phyloP scores from a whole-genome alignment of 768 basidiomycete species.

The Suillus decipiens region DNA sequence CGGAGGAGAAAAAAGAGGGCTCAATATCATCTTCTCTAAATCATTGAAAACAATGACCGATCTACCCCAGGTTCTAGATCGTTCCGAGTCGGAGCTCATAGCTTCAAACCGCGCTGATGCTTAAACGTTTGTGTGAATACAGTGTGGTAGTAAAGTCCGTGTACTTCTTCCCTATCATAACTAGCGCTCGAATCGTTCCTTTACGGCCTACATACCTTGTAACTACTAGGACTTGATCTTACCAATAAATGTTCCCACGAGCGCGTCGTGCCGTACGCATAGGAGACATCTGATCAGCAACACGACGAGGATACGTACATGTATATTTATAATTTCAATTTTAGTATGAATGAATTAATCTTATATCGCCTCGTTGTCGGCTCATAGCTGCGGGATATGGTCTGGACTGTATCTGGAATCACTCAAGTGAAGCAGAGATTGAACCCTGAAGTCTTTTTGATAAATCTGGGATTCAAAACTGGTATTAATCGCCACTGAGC shows the following conservation, averaged over 20 bases:
- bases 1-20: neutral
- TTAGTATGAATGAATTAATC: constrained; percentile 6
- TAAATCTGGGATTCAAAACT: neutral
- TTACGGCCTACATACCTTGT: no score
- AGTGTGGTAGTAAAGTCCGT: neutral
- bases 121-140: constrained; percentile 1
- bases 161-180: neutral
- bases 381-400: neutral
- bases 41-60: neutral
- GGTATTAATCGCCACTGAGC: neutral
- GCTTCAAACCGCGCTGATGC: neutral
- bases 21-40: neutral
- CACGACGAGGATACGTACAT: neutral
- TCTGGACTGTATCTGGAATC: neutral
- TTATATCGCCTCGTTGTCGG: neutral
- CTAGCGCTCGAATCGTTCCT: neutral
- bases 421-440: no score
- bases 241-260: constrained; percentile 3
- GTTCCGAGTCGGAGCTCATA: no score
- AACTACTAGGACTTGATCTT: no score
- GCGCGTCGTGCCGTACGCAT: neutral
- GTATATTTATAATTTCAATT: neutral
- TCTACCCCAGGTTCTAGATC: no score
- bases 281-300: neutral
- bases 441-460: neutral